Evolutionary conservation across 176 grass and related monocot genomes (phyloP).

Genomic region (Lolium multiflorum): DNA sequence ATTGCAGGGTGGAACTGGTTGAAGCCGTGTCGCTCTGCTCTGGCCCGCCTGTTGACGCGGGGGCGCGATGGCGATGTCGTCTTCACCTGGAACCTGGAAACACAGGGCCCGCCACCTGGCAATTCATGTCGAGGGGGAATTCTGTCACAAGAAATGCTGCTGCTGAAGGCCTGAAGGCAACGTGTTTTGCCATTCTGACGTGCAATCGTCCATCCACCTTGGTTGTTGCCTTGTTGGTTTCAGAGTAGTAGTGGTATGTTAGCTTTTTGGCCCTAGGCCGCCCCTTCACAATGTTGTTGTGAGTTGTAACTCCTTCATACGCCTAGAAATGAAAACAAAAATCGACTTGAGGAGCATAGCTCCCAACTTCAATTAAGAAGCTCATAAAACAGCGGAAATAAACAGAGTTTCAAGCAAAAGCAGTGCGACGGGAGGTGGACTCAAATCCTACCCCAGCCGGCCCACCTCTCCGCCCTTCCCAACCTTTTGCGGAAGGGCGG

Average conservation of each 20-base stretch:
- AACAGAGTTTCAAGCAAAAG: too few species aligned
- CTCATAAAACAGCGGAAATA: too few species aligned
- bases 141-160: neutral
- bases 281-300: neutral
- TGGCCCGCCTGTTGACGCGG: neutral
- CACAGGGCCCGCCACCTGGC: neutral
- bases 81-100: neutral
- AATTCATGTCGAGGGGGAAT: neutral
- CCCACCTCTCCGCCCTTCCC: too few species aligned
- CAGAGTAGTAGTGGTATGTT: neutral
- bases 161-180: neutral
- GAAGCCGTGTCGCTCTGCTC: neutral
- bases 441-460: too few species aligned
- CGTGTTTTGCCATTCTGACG: neutral
- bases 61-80: neutral
- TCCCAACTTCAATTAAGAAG: too few species aligned
- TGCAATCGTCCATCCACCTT: neutral
- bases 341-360: too few species aligned
- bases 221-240: neutral
- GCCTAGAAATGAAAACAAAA: too few species aligned
- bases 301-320: too few species aligned
- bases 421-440: too few species aligned
- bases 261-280: neutral
- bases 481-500: too few species aligned
- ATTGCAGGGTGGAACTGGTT: neutral